Percentiles rank a stretch among this genome's conserved stretches.
These are phyloP conservation scores for Eutrema yunnanense DNA, from an alignment of 345 rosid species.

Conservation along the genomic window DNA sequence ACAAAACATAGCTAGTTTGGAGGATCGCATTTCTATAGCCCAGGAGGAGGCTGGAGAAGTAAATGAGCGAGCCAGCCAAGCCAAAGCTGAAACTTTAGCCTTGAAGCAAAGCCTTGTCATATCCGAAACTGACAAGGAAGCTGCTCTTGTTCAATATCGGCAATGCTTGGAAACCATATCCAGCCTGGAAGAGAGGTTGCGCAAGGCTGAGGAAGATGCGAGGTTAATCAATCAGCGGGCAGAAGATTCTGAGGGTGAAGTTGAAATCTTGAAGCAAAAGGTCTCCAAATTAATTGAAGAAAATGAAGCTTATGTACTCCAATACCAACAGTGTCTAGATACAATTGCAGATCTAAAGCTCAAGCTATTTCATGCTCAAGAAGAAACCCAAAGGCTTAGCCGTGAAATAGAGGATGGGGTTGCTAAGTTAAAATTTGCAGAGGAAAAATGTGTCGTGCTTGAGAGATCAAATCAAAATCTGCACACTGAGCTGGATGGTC, in stretches of 20 bases:
- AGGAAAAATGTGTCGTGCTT: constrained; percentile 69
- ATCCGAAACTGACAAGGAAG: constrained; percentile 66
- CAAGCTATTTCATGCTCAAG: constrained; percentile 50
- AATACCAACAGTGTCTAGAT: constrained; percentile 71
- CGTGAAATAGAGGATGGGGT: constrained; percentile 60
- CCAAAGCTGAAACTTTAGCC: constrained; percentile 50
- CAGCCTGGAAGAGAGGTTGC: constrained; percentile 54
- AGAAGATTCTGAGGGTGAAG: constrained; percentile 62
- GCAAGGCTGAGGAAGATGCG: constrained; percentile 54
- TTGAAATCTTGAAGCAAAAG: constrained; percentile 59
- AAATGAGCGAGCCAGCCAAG: constrained; percentile 52
- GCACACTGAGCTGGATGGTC: constrained; percentile 61
- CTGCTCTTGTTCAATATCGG: constrained; percentile 45
- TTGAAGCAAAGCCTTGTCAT: constrained; percentile 51
- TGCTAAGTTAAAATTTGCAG: constrained; percentile 64
- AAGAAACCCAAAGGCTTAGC: constrained; percentile 66
- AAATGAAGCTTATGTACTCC: constrained; percentile 60
- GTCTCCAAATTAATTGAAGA: constrained; percentile 53
- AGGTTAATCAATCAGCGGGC: constrained; percentile 43
- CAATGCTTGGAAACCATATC: constrained; percentile 55
- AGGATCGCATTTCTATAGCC: constrained; percentile 44
- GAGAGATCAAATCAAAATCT: constrained; percentile 75
- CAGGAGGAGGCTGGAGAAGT: constrained; percentile 59
- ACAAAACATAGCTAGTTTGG: constrained; percentile 57
- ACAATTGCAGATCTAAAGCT: constrained; percentile 61